These are phyloP conservation scores for Ceratobasidium papillatum DNA, from an alignment of 1,284 basidiomycete species.

Conservation along the genomic window DNA sequence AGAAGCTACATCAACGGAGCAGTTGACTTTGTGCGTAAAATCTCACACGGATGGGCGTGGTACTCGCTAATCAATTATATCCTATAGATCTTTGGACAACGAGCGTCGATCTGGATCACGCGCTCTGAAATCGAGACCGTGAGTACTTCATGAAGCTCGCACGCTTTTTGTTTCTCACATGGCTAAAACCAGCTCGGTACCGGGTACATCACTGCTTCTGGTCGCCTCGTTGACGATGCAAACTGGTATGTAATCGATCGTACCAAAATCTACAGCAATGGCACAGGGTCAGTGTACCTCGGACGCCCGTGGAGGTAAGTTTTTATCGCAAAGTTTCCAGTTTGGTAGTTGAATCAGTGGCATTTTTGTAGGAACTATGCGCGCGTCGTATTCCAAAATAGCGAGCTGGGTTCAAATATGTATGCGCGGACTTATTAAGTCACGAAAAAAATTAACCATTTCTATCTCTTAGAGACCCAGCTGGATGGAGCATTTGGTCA, in stretches of 20 bases:
- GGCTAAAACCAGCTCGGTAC: conserved; percentile 38
- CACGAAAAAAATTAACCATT: no score
- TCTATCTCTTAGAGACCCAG: conserved; percentile 32
- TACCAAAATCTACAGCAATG: conserved; percentile 40
- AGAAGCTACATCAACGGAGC: conserved; percentile 44
- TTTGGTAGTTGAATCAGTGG: neutral
- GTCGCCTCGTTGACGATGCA: conserved; percentile 41
- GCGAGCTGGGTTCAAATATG: conserved; percentile 25
- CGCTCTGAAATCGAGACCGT: conserved; percentile 41
- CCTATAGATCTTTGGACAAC: conserved; percentile 42
- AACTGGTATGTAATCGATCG: conserved; percentile 46
- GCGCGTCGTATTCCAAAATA: conserved; percentile 46
- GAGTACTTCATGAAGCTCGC: neutral
- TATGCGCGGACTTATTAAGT: neutral
- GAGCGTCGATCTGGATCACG: conserved; percentile 44
- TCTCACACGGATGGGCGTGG: neutral
- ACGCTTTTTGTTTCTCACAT: neutral
- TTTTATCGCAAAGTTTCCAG: neutral
- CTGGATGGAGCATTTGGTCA: conserved; percentile 45
- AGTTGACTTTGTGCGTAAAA: conserved; percentile 43
- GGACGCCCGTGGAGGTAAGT: conserved; percentile 41
- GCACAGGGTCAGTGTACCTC: conserved; percentile 35
- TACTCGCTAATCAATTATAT: neutral
- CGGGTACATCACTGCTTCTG: conserved; percentile 45
- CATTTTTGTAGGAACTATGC: conserved; percentile 42